phyloP scores from a whole-genome alignment of 2,329 filamentous ascomycete species.

The Epichloe coenophiala region DNA sequence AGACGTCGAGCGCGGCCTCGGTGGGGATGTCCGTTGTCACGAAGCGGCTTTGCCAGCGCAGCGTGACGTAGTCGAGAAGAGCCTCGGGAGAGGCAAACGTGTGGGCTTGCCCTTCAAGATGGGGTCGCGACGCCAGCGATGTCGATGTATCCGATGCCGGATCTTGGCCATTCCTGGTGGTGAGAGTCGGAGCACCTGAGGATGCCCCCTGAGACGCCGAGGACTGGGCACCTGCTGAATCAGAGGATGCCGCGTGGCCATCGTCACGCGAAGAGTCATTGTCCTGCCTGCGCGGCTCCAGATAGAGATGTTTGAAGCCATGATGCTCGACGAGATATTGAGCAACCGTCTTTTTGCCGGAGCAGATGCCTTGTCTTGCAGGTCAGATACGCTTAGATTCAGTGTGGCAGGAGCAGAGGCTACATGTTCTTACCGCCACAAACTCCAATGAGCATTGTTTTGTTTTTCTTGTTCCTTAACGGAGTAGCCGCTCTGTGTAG shows the following conservation, averaged over 20 bases:
- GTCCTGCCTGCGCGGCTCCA: conserved; percentile 22
- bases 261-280: background rate
- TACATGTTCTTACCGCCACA: conserved; percentile 46
- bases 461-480: too few relatives aligned
- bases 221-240: conserved; percentile 5
- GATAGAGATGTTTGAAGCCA: conserved; percentile 60
- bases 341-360: conserved; percentile 82
- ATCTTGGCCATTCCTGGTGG: conserved; percentile 13
- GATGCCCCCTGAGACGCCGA: conserved; percentile 9
- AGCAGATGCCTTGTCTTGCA: conserved; percentile 64
- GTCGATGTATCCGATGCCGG: conserved; percentile 12
- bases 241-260: background rate
- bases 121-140: conserved; percentile 11
- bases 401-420: background rate
- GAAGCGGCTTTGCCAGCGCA: conserved; percentile 69
- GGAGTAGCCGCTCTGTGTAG: too few relatives aligned
- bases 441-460: conserved; percentile 59
- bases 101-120: conserved; percentile 10
- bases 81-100: conserved; percentile 49
- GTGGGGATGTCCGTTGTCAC: conserved; percentile 75
- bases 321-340: conserved; percentile 77
- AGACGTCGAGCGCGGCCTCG: conserved; percentile 57
- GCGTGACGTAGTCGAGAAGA: conserved; percentile 75
- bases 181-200: conserved; percentile 11
- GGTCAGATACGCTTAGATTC: conserved; percentile 4